These are phyloP conservation scores for Penicillium diatomitis DNA, from an alignment of 495 filamentous ascomycete species.

Conservation along the genomic window DNA sequence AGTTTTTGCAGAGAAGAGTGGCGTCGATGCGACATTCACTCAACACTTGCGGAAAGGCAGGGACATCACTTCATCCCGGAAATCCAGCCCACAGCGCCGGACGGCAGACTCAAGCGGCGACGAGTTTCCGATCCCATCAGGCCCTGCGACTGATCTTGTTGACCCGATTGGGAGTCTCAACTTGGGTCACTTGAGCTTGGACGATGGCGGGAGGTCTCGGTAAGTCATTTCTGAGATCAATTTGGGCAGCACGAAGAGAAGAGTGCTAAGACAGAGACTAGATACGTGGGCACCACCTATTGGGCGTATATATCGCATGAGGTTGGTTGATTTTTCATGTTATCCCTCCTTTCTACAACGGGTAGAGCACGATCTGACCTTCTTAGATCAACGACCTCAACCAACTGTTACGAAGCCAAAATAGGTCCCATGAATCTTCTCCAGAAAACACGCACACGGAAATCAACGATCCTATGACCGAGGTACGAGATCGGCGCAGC, in stretches of 20 bases:
- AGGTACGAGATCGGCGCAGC: slow-evolving; percentile 14
- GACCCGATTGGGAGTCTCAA: slow-evolving; percentile 39
- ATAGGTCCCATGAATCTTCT: slow-evolving; percentile 26
- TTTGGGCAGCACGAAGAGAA: background rate
- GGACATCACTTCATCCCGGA: slow-evolving; percentile 9
- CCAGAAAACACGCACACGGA: slow-evolving; percentile 17
- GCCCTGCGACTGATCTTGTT: slow-evolving; percentile 35
- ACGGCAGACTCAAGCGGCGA: slow-evolving; percentile 30
- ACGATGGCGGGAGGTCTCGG: slow-evolving; percentile 39
- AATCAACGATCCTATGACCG: slow-evolving; percentile 5
- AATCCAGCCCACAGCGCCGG: slow-evolving; percentile 27
- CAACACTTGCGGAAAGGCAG: slow-evolving; percentile 12
- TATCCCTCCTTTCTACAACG: background rate
- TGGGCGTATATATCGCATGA: slow-evolving; percentile 45
- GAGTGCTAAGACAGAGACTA: slow-evolving; percentile 11
- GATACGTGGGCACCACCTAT: slow-evolving; percentile 44
- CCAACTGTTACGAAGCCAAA: slow-evolving; percentile 35
- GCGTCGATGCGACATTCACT: slow-evolving; percentile 10
- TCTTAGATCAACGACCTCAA: slow-evolving; percentile 40
- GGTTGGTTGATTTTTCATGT: slow-evolving; percentile 15
- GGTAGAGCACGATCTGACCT: too few relatives aligned
- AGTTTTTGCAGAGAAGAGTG: slow-evolving; percentile 13
- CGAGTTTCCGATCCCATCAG: slow-evolving; percentile 39
- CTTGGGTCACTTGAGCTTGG: slow-evolving; percentile 38
- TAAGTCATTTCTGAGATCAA: slow-evolving; percentile 8